Evolutionary conservation across 768 basidiomycete genomes (phyloP).

Genomic region (Rhodotorula kratochvilovae): DNA sequence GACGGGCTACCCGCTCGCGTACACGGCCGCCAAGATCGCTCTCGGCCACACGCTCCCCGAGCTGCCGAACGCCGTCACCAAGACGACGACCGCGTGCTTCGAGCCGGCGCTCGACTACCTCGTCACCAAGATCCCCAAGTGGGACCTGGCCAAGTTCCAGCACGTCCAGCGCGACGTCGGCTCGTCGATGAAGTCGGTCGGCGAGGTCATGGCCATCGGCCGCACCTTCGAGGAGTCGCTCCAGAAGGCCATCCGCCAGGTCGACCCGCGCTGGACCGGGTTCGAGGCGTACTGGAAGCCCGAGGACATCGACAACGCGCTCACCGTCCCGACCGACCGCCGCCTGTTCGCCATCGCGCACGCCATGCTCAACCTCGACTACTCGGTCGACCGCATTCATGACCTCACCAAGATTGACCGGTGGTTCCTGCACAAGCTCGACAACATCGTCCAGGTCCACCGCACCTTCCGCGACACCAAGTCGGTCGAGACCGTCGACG

Average conservation of each 20-base stretch:
- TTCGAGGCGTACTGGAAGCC: constrained; percentile 92
- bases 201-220: constrained; percentile 99
- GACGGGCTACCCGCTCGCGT: constrained; percentile 96
- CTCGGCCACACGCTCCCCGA: constrained; percentile 96
- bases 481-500: constrained; percentile 64
- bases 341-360: constrained; percentile 94
- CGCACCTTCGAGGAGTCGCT: constrained; percentile 97
- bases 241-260: constrained; percentile 96
- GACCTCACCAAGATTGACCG: constrained; percentile 98
- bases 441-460: constrained; percentile 92
- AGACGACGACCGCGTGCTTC: constrained; percentile 98
- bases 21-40: constrained; percentile 98
- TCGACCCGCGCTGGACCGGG: constrained; percentile 92
- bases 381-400: constrained; percentile 82
- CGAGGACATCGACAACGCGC: constrained; percentile 73
- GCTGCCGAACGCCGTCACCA: constrained; percentile 97
- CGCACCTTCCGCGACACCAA: constrained; percentile 66
- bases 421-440: constrained; percentile 99
- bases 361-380: constrained; percentile 90
- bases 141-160: constrained; percentile 96
- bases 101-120: constrained; percentile 98
- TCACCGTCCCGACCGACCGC: constrained; percentile 85
- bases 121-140: constrained; percentile 98
- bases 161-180: constrained; percentile 93
- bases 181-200: constrained; percentile 98